Conservation (phyloP, 2,329 filamentous ascomycete species). For the Aspergillus sojae region DNA sequence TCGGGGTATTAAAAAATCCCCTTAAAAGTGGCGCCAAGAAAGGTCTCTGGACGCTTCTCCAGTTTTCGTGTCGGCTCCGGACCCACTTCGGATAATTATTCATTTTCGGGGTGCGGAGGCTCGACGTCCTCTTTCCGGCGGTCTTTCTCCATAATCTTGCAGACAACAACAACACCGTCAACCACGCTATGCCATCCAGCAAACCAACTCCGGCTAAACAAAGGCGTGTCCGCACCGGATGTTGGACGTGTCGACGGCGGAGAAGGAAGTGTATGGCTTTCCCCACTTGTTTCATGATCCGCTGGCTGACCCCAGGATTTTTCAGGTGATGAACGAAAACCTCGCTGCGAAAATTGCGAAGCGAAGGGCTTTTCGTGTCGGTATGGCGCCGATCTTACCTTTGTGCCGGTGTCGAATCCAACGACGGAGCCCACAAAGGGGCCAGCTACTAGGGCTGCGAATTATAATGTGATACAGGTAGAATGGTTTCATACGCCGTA, state of each 20-base stretch:
- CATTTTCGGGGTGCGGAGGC: conserved; percentile 8
- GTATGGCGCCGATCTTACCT: conserved; percentile 26
- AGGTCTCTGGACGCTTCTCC: neutral
- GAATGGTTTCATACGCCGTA: neutral
- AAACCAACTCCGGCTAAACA: conserved; percentile 28
- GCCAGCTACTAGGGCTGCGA: conserved; percentile 4
- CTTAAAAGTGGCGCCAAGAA: too few species aligned
- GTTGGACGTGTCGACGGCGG: conserved; percentile 28
- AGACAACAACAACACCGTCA: neutral
- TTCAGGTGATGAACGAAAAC: conserved; percentile 29
- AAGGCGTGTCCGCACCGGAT: conserved; percentile 28
- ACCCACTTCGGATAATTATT: neutral
- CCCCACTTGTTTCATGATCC: neutral
- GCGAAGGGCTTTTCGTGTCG: conserved; percentile 27
- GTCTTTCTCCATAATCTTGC: neutral
- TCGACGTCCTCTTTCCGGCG: conserved; percentile 7
- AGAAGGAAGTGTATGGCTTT: conserved; percentile 27
- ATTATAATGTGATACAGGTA: conserved; percentile 25
- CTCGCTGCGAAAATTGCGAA: conserved; percentile 28
- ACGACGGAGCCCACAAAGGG: conserved; percentile 7
- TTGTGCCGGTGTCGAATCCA: conserved; percentile 19
- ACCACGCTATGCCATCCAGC: conserved; percentile 5
- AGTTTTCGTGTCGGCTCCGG: conserved; percentile 4
- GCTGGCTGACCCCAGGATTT: neutral
- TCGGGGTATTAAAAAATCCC: too few species aligned